Evolutionary conservation across 1,284 basidiomycete species (phyloP), one percentile per base, ranked within the genome.

Genomic region (Ceratobasidium sp.): DNA sequence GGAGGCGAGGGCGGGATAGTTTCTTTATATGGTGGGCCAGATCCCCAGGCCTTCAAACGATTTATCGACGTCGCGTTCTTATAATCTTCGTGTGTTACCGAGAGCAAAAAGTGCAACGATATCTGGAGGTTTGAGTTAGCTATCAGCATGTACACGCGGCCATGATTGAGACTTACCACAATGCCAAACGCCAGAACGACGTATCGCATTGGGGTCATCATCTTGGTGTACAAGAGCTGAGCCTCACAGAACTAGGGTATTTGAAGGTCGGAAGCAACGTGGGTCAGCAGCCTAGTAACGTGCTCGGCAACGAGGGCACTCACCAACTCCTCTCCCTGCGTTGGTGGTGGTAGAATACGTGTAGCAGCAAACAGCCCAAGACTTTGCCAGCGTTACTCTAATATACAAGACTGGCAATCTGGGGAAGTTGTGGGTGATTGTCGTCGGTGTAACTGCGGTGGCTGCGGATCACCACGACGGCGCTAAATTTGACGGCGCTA

Each of bases 151-250:
- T 5, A 17, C 25, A 27, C 29, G 22, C 27, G 49, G 13, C 3
- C 13, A 50, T n/a, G 22, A n/a, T 49, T 7, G 3, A 25, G 35
- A 77, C 87, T 72, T 74, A 90, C 89, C 67, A 91, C 82, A 75
- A 89, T 82, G 77, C 77, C 84, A 74, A 91, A 81, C 72, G 85
- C 85, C 73, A 91, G 82, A 50, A 90, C 75, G 60, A 89, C 80
- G 76, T 91, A 92, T 76, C 90, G 87, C 84, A 87, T 86, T 72
- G 86, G 86, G 72, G 89, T 88, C 85, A 89, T 90, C 89, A 91
- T 91, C 77, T 82, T 86, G 69, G 49, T 38, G 27, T 43, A 47
- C 31, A 56, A 32, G 60, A 27, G 20, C 27, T 20, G 38, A 62
- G 15, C n/a, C 31, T 62, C 42, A 38, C 54, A 55, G 29, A 60